Evolutionary conservation across 805 yeast genomes (phyloP).

Genomic region (Candida manassasensis): DNA sequence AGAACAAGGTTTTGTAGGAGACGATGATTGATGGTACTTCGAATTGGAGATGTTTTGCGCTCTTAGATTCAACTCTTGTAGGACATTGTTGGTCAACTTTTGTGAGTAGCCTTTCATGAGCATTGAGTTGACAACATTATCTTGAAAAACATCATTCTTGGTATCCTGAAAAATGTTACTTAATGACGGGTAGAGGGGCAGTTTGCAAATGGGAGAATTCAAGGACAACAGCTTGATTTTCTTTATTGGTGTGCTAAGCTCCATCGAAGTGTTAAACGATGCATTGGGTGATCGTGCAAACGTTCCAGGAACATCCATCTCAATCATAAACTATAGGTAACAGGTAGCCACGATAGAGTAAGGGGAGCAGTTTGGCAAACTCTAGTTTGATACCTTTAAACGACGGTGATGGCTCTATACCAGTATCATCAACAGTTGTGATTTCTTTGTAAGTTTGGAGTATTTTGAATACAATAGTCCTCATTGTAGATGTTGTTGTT

Average conservation of each 20-base stretch:
- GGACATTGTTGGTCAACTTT: constrained; percentile 40
- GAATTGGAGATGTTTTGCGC: constrained; percentile 31
- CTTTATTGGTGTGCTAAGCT: constrained; percentile 37
- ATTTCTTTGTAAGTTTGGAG: no score
- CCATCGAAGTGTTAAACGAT: constrained; percentile 2
- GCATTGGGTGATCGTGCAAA: background rate
- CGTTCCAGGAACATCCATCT: constrained; percentile 3
- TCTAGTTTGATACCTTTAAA: no score
- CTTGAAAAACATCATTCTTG: constrained; percentile 9
- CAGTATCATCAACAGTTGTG: no score
- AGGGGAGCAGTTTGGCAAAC: no score
- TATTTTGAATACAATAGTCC: no score
- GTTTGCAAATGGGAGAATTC: constrained; percentile 23
- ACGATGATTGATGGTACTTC: constrained; percentile 7
- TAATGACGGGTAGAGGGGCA: constrained; percentile 8
- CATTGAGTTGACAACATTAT: constrained; percentile 20
- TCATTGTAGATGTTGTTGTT: no score
- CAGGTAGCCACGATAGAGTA: no score
- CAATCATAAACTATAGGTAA: no score
- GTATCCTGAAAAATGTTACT: constrained; percentile 8
- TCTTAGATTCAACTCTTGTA: constrained; percentile 40
- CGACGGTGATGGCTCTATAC: no score
- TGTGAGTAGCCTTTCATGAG: constrained; percentile 45
- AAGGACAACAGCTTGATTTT: constrained; percentile 29
- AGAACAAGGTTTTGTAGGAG: background rate